Evolutionary conservation across 2,329 filamentous ascomycete species (phyloP), one percentile per base, ranked within the genome.

Genomic region (Aureobasidium melanogenum): DNA sequence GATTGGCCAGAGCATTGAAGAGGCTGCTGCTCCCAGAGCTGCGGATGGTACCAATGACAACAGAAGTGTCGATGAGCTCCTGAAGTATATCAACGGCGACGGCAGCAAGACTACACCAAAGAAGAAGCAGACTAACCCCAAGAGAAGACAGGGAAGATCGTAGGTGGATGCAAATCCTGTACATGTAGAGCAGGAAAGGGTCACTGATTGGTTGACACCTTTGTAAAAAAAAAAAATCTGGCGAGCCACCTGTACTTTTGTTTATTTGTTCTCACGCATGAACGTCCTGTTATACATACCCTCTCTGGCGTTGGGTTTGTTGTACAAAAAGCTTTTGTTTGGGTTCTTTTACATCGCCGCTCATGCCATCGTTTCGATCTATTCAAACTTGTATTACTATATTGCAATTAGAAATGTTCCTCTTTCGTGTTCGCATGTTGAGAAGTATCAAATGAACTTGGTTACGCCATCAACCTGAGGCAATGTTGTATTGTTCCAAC

Each of bases 11-110:
- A 82, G 60, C 44, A 32, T 50, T 6, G 41, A 43, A 15, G 62
- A 63, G 41, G 60, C 50, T 15, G 60, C 51, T 22, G 48, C 59
- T 10, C 55, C 50, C 9, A 51, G 57, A 46, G 43, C 34, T n/a
- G 50, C 47, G 24, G 50, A 55, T 24, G 59, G 56, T 19, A 51
- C 48, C 17, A 39, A 63, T 5, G 62, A 63, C 52, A 66, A 66
- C 10, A 83, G 91, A 68, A 96, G 86, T 76, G 91, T 99, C 65
- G 92, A 97, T 68, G 93, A 99, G 73, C 79, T 99, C 43, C 81
- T 99, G 72, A 90, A 88, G 75, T 97, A 93, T 75, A 97, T 99
- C 67, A 94, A 97, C 74, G 93, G 92, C 38, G 80, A 71, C 19
- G 75, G 76, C 30, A 66, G 63, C 47, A 70, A 69, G 67, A 63